Base-by-base conservation (phyloP, 345 rosid species). In the Citrus mangshanensis region DNA sequence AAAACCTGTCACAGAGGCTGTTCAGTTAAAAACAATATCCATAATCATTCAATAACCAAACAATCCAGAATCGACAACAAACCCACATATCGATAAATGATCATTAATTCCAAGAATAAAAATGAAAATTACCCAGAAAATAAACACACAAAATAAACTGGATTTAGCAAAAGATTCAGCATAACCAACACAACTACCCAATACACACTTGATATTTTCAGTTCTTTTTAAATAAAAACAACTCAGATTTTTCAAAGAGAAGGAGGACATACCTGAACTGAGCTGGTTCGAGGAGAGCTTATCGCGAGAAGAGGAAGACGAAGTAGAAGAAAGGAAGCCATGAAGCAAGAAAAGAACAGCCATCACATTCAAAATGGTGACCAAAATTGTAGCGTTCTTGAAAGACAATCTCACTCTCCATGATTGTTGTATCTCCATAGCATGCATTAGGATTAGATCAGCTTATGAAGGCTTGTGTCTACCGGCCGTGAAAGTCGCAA, bases 381-480 rank as follows among this genome's bases (percentile, higher is more conserved):
- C 74, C 24, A 85, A 75, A 37, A 95, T 88, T 61, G 98, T 95
- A 0, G 92, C 97, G 87, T 84, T 92, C 86, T 90, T 93, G 87
- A 91, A 93, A 19, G 98, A 91, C 71, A 95, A 85, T 54, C 91
- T 92, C 76, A 84, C 14, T 74, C 91, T 88, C 92, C 89, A 87
- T 13, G 90, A 78, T 59, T 88, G 93, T 42, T 84, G 88, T 49
- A 62, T 81, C 81, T 89, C 92, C 88, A 89, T 84, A 30, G 72
- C 55, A 5, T 6, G 21, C 9, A 46, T 46, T 46, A 13, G 51
- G 14, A 46, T 46, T 12, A 19, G 7, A 71, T 4, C n/a, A 18
- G 22, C 22, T 54, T 54, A 16, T 54, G 4, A 13, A 54, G 25
- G 21, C 62, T 9, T 28, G 7, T 35, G n/a, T 16, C 9, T 7